phyloP scores from a whole-genome alignment of 805 yeast genomes.

The Scheffersomyces ergatensis region DNA sequence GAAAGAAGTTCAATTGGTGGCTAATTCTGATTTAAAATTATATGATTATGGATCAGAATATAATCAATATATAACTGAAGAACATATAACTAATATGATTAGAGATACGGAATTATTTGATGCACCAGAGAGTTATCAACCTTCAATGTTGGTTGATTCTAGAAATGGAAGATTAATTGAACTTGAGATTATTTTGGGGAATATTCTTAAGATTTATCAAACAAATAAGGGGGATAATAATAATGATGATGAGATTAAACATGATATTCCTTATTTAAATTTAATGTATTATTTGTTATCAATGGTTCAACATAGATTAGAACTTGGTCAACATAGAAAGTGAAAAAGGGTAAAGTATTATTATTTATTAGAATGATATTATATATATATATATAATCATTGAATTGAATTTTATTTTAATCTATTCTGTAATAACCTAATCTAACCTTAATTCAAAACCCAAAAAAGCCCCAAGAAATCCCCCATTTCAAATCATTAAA shows the following conservation, averaged over 20 bases:
- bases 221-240: slow-evolving; percentile 8
- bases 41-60: slow-evolving; percentile 4
- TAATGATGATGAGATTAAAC: slow-evolving; percentile 9
- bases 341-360: too few relatives aligned
- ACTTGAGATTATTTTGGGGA: slow-evolving; percentile 70
- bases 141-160: slow-evolving; percentile 73
- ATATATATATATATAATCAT: too few relatives aligned
- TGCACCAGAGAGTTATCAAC: slow-evolving; percentile 58
- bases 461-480: too few relatives aligned
- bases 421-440: too few relatives aligned
- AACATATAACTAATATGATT: slow-evolving; percentile 10
- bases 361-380: too few relatives aligned
- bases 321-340: too few relatives aligned
- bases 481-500: too few relatives aligned
- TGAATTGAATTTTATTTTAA: too few relatives aligned
- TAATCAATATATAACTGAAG: slow-evolving; percentile 11
- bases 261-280: slow-evolving; percentile 8
- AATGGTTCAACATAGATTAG: slow-evolving; percentile 12
- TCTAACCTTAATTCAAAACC: too few relatives aligned
- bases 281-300: slow-evolving; percentile 18
- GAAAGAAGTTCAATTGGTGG: slow-evolving; percentile 17
- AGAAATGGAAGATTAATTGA: slow-evolving; percentile 68
- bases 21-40: slow-evolving; percentile 19
- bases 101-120: slow-evolving; percentile 29
- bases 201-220: slow-evolving; percentile 32